phyloP scores from a whole-genome alignment of 805 yeast species.

The Wickerhamiella lipophila region DNA sequence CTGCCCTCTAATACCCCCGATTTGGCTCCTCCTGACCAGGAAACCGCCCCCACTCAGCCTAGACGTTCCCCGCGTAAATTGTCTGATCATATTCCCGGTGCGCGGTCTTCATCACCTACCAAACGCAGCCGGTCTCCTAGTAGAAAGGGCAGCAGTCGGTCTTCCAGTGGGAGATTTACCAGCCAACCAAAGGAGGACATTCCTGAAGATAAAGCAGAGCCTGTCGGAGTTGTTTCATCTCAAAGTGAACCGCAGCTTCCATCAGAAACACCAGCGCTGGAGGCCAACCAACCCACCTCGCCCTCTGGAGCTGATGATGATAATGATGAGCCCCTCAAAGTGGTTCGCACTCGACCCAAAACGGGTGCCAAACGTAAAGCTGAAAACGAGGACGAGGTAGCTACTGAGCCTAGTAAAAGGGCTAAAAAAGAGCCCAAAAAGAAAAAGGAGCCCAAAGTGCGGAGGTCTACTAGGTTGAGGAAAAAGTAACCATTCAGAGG shows the following conservation, averaged over 20 bases:
- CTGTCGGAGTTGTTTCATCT: no score
- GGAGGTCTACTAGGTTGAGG: background rate
- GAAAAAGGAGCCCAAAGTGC: background rate
- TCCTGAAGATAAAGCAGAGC: no score
- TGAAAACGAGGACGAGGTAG: background rate
- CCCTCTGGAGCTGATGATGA: background rate
- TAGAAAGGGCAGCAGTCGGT: background rate
- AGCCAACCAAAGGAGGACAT: background rate
- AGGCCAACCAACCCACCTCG: background rate
- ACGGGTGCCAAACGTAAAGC: background rate
- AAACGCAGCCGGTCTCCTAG: conserved; percentile 3
- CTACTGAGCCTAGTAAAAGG: background rate
- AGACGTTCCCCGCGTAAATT: background rate
- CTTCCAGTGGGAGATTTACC: background rate
- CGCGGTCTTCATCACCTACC: background rate
- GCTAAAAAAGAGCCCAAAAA: background rate
- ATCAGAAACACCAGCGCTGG: background rate
- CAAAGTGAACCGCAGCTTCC: background rate
- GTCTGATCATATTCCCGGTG: background rate
- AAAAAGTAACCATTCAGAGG: background rate
- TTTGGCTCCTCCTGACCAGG: background rate
- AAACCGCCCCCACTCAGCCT: background rate
- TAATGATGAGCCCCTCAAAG: background rate
- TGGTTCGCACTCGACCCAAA: background rate
- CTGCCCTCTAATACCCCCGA: background rate